A percentile compares a stretch with the other conserved stretches of the same genome.
Conservation (phyloP, 176 grass and related monocot genomes). For the Tillandsia fasciculata region DNA sequence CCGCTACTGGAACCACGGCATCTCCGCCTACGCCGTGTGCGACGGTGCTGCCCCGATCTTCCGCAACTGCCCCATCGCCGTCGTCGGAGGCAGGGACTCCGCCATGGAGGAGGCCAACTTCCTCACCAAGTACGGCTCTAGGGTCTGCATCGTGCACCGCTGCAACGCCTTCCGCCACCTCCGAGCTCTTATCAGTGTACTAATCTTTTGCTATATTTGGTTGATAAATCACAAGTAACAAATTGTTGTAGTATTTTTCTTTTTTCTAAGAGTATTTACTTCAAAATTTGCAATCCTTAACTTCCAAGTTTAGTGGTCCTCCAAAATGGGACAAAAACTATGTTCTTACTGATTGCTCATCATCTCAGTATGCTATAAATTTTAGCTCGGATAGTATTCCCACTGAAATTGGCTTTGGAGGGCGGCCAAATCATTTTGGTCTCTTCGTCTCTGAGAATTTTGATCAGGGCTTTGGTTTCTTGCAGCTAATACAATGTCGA, state of each 20-base stretch:
- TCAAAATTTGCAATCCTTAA: neutral
- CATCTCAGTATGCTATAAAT: conserved; percentile 55
- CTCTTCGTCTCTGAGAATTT: conserved; percentile 87
- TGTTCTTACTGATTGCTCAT: conserved; percentile 12
- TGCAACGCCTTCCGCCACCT: conserved; percentile 66
- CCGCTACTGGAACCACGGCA: conserved; percentile 79
- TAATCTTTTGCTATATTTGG: too few species aligned
- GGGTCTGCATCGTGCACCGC: conserved; percentile 90
- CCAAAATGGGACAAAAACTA: neutral
- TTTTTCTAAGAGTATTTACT: neutral
- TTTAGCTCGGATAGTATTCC: conserved; percentile 86
- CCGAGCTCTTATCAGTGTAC: too few species aligned
- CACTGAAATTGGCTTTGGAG: conserved; percentile 90
- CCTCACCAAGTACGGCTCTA: conserved; percentile 92
- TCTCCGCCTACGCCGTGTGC: conserved; percentile 96
- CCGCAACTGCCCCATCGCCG: conserved; percentile 75
- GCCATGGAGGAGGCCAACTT: conserved; percentile 99
- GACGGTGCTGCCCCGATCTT: conserved; percentile 87
- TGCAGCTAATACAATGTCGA: too few species aligned
- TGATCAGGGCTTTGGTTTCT: conserved; percentile 76
- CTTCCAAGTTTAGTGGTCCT: too few species aligned
- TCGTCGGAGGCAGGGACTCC: conserved; percentile 90
- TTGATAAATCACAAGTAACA: neutral
- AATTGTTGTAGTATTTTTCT: neutral
- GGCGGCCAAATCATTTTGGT: conserved; percentile 72